Evolutionary conservation across 257 asterid genomes (phyloP), one percentile per base, ranked within the genome.

Genomic region (Mentha longifolia): DNA sequence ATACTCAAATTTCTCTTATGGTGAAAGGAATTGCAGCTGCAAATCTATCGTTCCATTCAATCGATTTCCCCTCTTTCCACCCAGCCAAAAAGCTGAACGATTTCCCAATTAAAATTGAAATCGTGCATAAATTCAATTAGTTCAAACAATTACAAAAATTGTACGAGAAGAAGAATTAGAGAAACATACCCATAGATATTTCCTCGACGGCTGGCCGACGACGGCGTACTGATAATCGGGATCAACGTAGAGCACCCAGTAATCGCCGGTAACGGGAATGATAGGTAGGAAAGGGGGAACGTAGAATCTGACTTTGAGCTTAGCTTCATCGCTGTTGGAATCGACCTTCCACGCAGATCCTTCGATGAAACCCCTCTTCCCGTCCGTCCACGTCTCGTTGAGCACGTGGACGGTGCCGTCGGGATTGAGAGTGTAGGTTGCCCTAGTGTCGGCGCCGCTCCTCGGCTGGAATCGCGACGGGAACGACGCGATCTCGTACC

Each of bases 401-500:
- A 94, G 41, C 39, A 94, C 99, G 31, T 82, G 72, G 0, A 94
- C 85, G 1, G 92, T 88, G 7, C 88, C 97, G 52, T 94, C 97
- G 8, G 82, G 20, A 16, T 85, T 91, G 39, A 94, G 75, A 15
- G 79, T 83, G 72, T 94, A 91, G 0, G 96, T 94, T 0, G 97
- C 97, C 79, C 97, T 83, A 0, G 97, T 91, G 74, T 94, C 87
- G 3, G 12, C 78, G 3, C 97, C 92, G 30, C 58, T 70, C 46
- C 67, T 94, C 30, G 99, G 99, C 78, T 89, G 95, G 76, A 85
- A 84, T 6, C 74, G 30, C 0, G 95, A 85, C 11, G 95, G 99
- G 35, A 94, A 86, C 19, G 97, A 89, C 25, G 96, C 99, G 4
- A 94, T 83, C 71, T 94, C 97, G 45, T 91, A 91, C 99, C 99